These are phyloP conservation scores for Phytophthora uliginosa DNA, from an alignment of 352 stramenopile species.

Conservation along the genomic window DNA sequence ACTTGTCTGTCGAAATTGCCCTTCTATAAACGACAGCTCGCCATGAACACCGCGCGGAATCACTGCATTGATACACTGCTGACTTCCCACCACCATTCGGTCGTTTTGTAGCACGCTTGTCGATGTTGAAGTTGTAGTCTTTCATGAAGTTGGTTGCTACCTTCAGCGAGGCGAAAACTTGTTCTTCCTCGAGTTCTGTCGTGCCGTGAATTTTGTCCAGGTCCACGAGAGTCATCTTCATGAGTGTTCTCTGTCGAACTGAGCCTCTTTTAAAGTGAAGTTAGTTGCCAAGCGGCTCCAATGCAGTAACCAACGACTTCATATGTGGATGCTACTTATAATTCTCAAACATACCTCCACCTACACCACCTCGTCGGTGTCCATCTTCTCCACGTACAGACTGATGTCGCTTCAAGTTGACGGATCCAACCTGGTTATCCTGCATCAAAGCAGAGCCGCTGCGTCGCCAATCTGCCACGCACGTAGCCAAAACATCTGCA, in stretches of 20 bases:
- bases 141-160: neutral
- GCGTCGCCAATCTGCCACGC: constrained; percentile 15
- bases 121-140: neutral
- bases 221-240: too few relatives aligned
- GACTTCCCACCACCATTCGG: neutral
- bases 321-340: too few relatives aligned
- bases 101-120: neutral
- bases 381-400: too few relatives aligned
- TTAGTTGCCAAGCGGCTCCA: too few relatives aligned
- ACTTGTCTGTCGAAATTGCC: neutral
- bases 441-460: constrained; percentile 11
- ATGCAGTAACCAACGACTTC: too few relatives aligned
- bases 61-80: neutral
- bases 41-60: neutral
- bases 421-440: constrained; percentile 21
- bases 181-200: too few relatives aligned
- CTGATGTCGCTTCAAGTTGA: constrained; percentile 29
- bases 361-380: too few relatives aligned
- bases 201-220: too few relatives aligned
- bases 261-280: too few relatives aligned
- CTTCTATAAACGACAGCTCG: neutral
- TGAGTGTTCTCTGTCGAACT: too few relatives aligned
- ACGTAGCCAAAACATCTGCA: neutral
- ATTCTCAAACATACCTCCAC: too few relatives aligned
- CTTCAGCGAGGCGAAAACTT: neutral